Evolutionary conservation across 2,329 filamentous ascomycete genomes (phyloP).

Genomic region (Talaromyces islandicus): DNA sequence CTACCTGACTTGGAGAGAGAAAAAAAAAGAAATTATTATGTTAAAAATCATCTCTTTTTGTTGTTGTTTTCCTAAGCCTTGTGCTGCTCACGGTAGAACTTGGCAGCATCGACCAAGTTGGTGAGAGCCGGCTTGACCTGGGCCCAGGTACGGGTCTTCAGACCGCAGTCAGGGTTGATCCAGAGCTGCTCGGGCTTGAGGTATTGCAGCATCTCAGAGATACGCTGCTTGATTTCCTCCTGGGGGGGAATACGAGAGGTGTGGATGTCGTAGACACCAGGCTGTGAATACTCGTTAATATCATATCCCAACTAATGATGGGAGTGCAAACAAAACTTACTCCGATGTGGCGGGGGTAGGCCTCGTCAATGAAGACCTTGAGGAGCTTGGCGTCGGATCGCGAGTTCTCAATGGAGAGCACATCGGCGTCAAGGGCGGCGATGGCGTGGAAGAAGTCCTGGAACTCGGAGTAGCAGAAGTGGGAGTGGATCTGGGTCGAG

Average conservation of each 20-base stretch:
- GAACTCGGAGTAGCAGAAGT: constrained; percentile 99
- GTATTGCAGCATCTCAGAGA: constrained; percentile 96
- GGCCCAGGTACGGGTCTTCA: constrained; percentile 98
- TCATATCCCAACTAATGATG: neutral
- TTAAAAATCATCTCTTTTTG: neutral
- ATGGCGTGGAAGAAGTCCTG: constrained; percentile 99
- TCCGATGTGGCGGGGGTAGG: constrained; percentile 95
- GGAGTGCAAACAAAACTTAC: neutral
- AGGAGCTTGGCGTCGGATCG: constrained; percentile 99
- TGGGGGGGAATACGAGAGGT: constrained; percentile 93
- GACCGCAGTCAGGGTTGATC: constrained; percentile 98
- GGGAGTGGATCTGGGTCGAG: constrained; percentile 97
- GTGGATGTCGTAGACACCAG: constrained; percentile 99
- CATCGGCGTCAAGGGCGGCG: constrained; percentile 93
- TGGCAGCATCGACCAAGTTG: constrained; percentile 98
- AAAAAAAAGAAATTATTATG: constrained; percentile 9
- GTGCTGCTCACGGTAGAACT: constrained; percentile 91
- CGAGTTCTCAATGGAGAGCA: constrained; percentile 99
- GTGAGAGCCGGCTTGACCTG: constrained; percentile 94
- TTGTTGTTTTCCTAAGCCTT: constrained; percentile 29
- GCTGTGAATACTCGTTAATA: constrained; percentile 28
- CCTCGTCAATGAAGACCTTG: constrained; percentile 95
- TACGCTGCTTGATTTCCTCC: constrained; percentile 96
- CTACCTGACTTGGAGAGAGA: neutral
- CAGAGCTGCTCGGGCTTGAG: constrained; percentile 98